Conservation (phyloP, 2,329 filamentous ascomycete genomes). For the Alternaria metachromatica region DNA sequence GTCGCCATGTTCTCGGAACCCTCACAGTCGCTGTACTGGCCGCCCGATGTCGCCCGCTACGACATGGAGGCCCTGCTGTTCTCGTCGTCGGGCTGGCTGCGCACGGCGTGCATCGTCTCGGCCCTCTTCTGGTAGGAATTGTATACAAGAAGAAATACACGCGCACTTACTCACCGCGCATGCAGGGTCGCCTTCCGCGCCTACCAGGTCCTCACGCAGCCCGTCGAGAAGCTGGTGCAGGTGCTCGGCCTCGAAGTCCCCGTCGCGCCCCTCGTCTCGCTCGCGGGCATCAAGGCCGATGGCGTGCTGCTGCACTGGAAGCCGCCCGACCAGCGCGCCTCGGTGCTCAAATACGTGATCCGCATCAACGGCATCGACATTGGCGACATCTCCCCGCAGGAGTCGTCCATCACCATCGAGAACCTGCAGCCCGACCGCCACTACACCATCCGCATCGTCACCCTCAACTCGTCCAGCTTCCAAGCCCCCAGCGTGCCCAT, state of each 20-base stretch:
- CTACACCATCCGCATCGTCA: slow-evolving; percentile 92
- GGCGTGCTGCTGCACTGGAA: slow-evolving; percentile 93
- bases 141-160: not conserved
- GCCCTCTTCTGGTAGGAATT: slow-evolving; percentile 45
- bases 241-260: slow-evolving; percentile 95
- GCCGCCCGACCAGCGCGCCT: slow-evolving; percentile 68
- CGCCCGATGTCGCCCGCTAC: slow-evolving; percentile 42
- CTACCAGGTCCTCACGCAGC: slow-evolving; percentile 87
- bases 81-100: slow-evolving; percentile 45
- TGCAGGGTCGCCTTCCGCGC: slow-evolving; percentile 82
- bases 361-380: slow-evolving; percentile 94
- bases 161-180: not conserved
- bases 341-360: slow-evolving; percentile 86
- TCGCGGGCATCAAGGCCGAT: slow-evolving; percentile 86
- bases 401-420: slow-evolving; percentile 89
- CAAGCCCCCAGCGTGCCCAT: slow-evolving; percentile 87
- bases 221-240: slow-evolving; percentile 86
- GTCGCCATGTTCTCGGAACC: slow-evolving; percentile 43
- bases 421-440: slow-evolving; percentile 85
- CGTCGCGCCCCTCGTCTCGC: slow-evolving; percentile 83
- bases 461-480: slow-evolving; percentile 90
- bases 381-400: slow-evolving; percentile 80
- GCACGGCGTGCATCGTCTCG: slow-evolving; percentile 43
- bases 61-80: slow-evolving; percentile 46
- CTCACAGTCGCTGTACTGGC: slow-evolving; percentile 42